Conservation (phyloP, 768 basidiomycete species). For the Omphalotus guepiniiformis region DNA sequence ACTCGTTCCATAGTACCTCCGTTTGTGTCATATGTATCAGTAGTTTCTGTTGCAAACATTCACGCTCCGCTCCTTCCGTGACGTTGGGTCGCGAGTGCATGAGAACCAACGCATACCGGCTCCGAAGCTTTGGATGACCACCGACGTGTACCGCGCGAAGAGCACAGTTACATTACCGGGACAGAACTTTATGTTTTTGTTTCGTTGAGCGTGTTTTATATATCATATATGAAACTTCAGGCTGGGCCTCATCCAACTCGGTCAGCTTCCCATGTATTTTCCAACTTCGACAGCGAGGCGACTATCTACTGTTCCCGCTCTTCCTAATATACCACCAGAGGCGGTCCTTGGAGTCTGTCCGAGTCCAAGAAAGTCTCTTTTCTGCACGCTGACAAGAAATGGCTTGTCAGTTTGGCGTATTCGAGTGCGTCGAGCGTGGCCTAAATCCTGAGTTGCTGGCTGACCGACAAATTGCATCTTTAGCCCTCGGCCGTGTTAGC, state of each 20-base stretch:
- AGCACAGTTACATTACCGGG: too few species aligned
- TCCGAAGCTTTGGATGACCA: too few species aligned
- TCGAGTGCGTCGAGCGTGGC: constrained; percentile 49
- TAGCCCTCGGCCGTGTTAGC: constrained; percentile 74
- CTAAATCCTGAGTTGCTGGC: constrained; percentile 1
- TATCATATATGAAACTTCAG: too few species aligned
- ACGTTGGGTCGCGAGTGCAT: too few species aligned
- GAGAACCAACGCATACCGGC: too few species aligned
- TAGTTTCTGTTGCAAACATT: not conserved
- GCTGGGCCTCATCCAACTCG: too few species aligned
- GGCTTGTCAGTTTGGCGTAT: constrained; percentile 80
- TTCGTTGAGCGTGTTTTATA: too few species aligned
- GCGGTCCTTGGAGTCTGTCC: constrained; percentile 53
- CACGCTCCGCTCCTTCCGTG: too few species aligned
- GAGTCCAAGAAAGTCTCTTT: constrained; percentile 73
- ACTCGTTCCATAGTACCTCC: not conserved
- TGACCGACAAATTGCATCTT: constrained; percentile 2
- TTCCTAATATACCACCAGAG: constrained; percentile 59
- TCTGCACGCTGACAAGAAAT: constrained; percentile 68
- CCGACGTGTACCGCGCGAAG: too few species aligned
- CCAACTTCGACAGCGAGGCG: constrained; percentile 76
- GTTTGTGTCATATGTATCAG: constrained; percentile 4
- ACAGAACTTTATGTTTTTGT: too few species aligned
- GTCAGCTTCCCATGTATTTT: too few species aligned
- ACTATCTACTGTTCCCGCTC: constrained; percentile 64